Base-by-base conservation (phyloP, 345 rosid species). In the Pugionium dolabratum region DNA sequence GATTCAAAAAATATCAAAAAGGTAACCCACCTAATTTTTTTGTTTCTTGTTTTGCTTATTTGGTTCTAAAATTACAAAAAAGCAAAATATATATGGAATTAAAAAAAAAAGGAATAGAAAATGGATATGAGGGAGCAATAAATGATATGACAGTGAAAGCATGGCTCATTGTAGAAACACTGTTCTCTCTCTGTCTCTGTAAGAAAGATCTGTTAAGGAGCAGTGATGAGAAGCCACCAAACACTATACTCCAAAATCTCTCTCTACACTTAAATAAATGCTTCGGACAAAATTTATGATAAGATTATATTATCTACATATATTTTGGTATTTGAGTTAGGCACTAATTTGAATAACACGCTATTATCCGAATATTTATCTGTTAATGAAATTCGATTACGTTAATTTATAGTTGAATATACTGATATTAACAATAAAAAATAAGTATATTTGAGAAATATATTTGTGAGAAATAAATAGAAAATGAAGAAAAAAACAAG, bases 191-290 rank as follows among this genome's bases (percentile, higher is more conserved):
- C 73, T 73, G 62, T 73, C 73, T 73, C 77, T 73, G 64, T 67
- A 67, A 60, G 58, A 73, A 73, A 59, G 67, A 66, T 73, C 72
- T 73, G 77, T 67, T 65, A 72, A 72, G 70, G 64, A 64, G 76
- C 71, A 72, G 71, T 72, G 76, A 65, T 50, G 76, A 72, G 71
- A 72, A 65, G 66, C 76, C 76, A 72, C 76, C 76, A 72, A 72
- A 72, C 71, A 51, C 76, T 72, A 72, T 42, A 65, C 66, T 65
- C 76, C 76, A 65, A 72, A 72, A 48, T 42, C 70, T 72, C 64
- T 65, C 59, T 34, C 76, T 48, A 71, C 70, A 47, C 59, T 64
- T 71, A 64, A 71, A 71, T 71, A 55, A 64, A 71, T 63, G 75
- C 45, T 48, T 55, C 45, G n/a, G 47, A 48, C 57, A 32, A 63